phyloP scores from a whole-genome alignment of 306 rosid species.

The Cucurbita argyrosperma region DNA sequence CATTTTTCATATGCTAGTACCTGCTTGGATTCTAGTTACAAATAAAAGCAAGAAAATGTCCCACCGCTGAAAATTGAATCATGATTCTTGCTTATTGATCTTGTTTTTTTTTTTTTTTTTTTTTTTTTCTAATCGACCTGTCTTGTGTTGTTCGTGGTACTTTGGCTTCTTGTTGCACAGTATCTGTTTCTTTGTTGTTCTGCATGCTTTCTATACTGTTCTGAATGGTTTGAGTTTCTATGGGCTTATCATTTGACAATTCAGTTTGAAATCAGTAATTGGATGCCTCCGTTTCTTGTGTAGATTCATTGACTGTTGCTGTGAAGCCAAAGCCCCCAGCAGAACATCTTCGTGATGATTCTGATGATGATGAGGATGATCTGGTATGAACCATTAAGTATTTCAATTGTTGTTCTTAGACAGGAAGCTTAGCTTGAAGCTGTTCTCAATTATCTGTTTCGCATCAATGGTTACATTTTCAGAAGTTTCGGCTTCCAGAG shows the following conservation, averaged over 20 bases:
- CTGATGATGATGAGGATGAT: constrained; percentile 67
- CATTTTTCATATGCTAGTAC: neutral
- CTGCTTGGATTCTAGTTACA: neutral
- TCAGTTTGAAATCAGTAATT: neutral
- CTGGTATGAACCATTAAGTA: constrained; percentile 37
- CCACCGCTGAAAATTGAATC: neutral
- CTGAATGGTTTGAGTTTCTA: neutral
- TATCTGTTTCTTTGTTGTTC: neutral
- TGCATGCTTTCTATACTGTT: neutral
- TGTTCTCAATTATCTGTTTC: constrained; percentile 5
- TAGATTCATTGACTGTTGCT: constrained; percentile 73
- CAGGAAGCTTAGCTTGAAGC: neutral
- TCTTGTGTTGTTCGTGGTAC: neutral
- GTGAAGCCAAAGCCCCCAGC: constrained; percentile 88
- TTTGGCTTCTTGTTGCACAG: neutral
- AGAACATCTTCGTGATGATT: constrained; percentile 29
- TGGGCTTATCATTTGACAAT: neutral
- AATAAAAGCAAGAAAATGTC: neutral
- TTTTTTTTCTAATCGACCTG: neutral
- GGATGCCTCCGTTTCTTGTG: constrained; percentile 1
- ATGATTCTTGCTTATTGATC: neutral
- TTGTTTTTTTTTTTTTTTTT: neutral
- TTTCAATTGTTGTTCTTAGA: neutral
- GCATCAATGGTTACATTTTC: constrained; percentile 13
- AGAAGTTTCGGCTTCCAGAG: constrained; percentile 84